These are phyloP conservation scores for Claviceps quebecensis DNA, from an alignment of 2,329 filamentous ascomycete genomes.

Conservation along the genomic window DNA sequence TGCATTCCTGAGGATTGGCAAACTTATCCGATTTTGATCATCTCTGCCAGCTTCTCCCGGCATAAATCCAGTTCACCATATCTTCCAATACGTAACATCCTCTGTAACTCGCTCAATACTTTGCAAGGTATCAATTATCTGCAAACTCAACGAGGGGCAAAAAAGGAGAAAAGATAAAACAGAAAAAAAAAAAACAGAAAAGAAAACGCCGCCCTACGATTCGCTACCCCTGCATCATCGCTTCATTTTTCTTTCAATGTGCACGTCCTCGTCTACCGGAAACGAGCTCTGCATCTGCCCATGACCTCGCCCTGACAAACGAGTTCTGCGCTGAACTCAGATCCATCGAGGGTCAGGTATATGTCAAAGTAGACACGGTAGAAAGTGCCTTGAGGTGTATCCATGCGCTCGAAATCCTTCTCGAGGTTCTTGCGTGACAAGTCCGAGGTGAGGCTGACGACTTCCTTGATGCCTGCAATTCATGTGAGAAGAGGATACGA, in stretches of 20 bases:
- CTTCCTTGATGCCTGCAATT: conserved; percentile 82
- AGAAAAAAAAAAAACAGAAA: not conserved
- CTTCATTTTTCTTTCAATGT: not conserved
- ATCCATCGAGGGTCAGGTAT: conserved; percentile 89
- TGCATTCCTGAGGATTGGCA: not conserved
- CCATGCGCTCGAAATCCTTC: conserved; percentile 99
- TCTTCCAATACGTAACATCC: not conserved
- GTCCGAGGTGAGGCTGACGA: conserved; percentile 93
- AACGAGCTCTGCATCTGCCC: conserved; percentile 87
- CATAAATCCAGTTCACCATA: not conserved
- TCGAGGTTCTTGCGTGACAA: conserved; percentile 96
- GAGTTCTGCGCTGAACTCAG: conserved; percentile 93
- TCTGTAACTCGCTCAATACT: conserved; percentile 1
- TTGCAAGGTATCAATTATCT: conserved; percentile 5
- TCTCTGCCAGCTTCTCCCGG: not conserved
- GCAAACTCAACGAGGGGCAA: not conserved
- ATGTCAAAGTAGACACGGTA: conserved; percentile 72
- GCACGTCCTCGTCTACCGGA: conserved; percentile 37
- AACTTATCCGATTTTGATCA: not conserved
- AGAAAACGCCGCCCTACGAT: not conserved
- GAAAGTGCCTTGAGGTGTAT: conserved; percentile 92
- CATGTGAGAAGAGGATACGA: too few species aligned
- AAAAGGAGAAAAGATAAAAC: not conserved
- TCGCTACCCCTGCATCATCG: not conserved
- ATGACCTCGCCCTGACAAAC: conserved; percentile 99